Conservation (phyloP, 2,329 filamentous ascomycete genomes). For the Orbilia oligospora region DNA sequence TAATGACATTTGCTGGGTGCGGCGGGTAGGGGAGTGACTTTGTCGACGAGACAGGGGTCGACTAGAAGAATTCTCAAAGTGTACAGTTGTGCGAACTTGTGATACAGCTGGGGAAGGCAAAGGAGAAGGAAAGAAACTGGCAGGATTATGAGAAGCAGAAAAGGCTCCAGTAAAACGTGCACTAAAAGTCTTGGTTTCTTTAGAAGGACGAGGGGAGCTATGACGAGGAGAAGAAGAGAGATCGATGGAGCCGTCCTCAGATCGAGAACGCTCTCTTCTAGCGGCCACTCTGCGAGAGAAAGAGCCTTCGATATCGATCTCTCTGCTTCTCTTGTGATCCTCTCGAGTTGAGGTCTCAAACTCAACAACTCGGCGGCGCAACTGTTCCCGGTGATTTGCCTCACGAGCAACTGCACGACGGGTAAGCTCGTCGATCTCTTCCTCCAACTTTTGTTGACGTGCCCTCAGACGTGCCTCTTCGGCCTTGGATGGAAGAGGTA, state of each 20-base stretch:
- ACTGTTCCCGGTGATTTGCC: constrained; percentile 55
- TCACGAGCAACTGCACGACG: constrained; percentile 58
- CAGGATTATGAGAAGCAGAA: constrained; percentile 45
- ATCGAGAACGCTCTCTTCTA: constrained; percentile 47
- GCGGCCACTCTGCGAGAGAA: constrained; percentile 53
- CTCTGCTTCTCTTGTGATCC: constrained; percentile 48
- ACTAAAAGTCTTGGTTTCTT: constrained; percentile 57
- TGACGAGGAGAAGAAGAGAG: constrained; percentile 56
- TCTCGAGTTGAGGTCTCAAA: constrained; percentile 51
- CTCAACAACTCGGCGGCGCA: constrained; percentile 57
- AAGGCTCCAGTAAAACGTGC: constrained; percentile 59
- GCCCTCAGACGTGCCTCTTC: constrained; percentile 57
- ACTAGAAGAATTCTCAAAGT: constrained; percentile 46
- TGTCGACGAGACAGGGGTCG: constrained; percentile 58
- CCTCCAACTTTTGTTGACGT: constrained; percentile 56
- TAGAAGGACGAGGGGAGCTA: constrained; percentile 42
- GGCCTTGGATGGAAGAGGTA: constrained; percentile 36
- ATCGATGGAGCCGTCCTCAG: constrained; percentile 59
- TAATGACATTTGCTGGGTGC: constrained; percentile 49
- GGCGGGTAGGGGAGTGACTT: constrained; percentile 59
- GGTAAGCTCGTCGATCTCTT: constrained; percentile 57
- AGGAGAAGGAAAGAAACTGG: constrained; percentile 54
- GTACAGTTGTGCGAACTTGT: constrained; percentile 56
- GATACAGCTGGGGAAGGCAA: constrained; percentile 59
- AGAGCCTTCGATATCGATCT: constrained; percentile 60